phyloP scores from a whole-genome alignment of 2,329 filamentous ascomycete species.

The Polytolypa hystricis region DNA sequence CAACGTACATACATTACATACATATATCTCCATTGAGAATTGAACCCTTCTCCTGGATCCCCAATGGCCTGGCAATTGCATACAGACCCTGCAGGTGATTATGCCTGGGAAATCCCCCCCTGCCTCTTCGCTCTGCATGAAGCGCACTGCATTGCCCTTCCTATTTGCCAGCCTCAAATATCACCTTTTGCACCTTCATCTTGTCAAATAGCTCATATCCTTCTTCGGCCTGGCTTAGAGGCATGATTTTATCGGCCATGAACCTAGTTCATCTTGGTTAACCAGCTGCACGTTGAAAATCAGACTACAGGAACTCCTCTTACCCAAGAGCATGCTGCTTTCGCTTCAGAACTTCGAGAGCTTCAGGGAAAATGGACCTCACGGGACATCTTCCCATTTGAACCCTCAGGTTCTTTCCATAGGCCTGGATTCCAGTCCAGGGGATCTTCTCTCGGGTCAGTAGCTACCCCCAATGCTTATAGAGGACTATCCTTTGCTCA shows the following conservation, averaged over 20 bases:
- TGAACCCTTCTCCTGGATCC: no score
- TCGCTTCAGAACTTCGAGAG: constrained; percentile 53
- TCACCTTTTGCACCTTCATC: constrained; percentile 63
- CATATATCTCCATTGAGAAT: no score
- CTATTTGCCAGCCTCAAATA: constrained; percentile 45
- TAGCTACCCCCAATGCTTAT: neutral
- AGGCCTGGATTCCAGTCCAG: constrained; percentile 53
- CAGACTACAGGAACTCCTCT: constrained; percentile 23
- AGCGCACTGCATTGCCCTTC: neutral
- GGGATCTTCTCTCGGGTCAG: constrained; percentile 44
- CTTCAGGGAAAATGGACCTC: constrained; percentile 55
- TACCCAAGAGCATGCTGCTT: constrained; percentile 58
- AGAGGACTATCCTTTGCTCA: constrained; percentile 22
- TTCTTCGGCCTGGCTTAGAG: constrained; percentile 52
- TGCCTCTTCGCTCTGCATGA: no score
- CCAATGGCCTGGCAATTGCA: no score
- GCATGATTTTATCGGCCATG: constrained; percentile 68
- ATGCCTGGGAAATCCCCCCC: neutral
- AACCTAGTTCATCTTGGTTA: no score
- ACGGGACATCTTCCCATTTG: constrained; percentile 72
- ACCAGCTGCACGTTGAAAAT: no score
- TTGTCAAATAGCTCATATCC: constrained; percentile 63
- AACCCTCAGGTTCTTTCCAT: constrained; percentile 57
- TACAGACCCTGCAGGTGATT: neutral
- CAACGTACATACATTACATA: no score